Percentiles rank a stretch among this genome's conserved stretches.
Conservation (phyloP, 1,139 yeast genomes). For the Lipomyces yarrowii region DNA sequence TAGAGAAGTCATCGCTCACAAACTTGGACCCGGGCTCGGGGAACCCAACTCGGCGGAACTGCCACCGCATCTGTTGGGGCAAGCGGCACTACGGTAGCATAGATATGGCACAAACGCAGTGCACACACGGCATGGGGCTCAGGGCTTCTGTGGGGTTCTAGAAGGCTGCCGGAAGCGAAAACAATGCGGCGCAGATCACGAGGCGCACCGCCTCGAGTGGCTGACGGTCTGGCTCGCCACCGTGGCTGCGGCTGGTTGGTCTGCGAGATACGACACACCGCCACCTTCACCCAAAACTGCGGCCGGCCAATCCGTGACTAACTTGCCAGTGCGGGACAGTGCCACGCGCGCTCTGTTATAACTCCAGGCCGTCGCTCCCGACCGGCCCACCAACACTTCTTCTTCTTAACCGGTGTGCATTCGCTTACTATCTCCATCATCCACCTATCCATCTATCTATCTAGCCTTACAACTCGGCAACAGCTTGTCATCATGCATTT, state of each 20-base stretch:
- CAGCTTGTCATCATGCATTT: slow-evolving; percentile 18
- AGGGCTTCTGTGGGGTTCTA: slow-evolving; percentile 1
- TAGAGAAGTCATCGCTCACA: not conserved
- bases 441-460: not conserved
- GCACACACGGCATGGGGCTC: not conserved
- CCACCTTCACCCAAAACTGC: not conserved
- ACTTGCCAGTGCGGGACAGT: not conserved
- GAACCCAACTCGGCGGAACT: not conserved
- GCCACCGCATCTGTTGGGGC: not conserved
- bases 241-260: not conserved
- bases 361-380: not conserved
- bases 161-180: slow-evolving; percentile 1
- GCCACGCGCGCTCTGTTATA: slow-evolving; percentile 2
- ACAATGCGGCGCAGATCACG: slow-evolving; percentile 2
- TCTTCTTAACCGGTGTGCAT: not conserved
- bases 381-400: not conserved
- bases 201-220: slow-evolving; percentile 1
- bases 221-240: not conserved
- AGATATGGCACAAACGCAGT: not conserved
- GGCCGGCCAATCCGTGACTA: not conserved
- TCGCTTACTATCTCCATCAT: not conserved
- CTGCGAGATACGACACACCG: not conserved
- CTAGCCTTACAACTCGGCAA: not conserved
- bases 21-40: not conserved
- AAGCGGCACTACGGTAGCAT: not conserved